Base-by-base conservation (phyloP, 1,139 yeast genomes). In the Kodamaea sp. region DNA sequence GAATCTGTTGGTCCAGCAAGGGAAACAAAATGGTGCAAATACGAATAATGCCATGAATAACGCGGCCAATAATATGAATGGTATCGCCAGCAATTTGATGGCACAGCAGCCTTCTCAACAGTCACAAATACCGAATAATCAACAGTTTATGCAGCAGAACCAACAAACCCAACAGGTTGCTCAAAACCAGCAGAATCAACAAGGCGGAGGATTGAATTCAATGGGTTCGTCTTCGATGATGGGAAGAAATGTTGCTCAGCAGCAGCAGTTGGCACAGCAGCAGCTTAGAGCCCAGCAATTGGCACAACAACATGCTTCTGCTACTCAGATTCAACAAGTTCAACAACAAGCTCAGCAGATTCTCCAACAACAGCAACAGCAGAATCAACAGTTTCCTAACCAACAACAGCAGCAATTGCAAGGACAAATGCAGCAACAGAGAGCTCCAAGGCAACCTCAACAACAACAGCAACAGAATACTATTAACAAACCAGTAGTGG, bases 1-100 rank as follows among this genome's bases (percentile, higher is more conserved):
- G 41, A 58, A 63, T 34, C 68, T 64, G 47, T 56, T 70, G 39
- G 54, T 63, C 36, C 70, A 67, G 36, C 68, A 63, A 57, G 34
- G 47, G 29, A 5, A 35, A 34, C 43, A 35, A 7, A 37, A 34
- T 15, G 42, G 37, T 30, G 29, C 15, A 31, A 32, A 24, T 32
- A 15, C 24, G 12, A 34, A 34, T 28, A 34, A 20, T 25, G 38
- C n/a, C 42, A 32, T 28, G 43, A 7, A 27, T 11, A 27, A 23
- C 28, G 6, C 25, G 31, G 24, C 33, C 26, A 31, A 23, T 31
- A 25, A 20, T 15, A 32, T 10, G 12, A 11, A 10, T 25, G 35
- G 35, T 15, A 15, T 15, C 20, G 20, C 20, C 20, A 4, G 20
- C 20, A 15, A 15, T 15, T 3, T 15, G 20, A 15, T 15, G 20